These are phyloP conservation scores for Nemania abortiva DNA, from an alignment of 2,329 filamentous ascomycete genomes.

Conservation along the genomic window DNA sequence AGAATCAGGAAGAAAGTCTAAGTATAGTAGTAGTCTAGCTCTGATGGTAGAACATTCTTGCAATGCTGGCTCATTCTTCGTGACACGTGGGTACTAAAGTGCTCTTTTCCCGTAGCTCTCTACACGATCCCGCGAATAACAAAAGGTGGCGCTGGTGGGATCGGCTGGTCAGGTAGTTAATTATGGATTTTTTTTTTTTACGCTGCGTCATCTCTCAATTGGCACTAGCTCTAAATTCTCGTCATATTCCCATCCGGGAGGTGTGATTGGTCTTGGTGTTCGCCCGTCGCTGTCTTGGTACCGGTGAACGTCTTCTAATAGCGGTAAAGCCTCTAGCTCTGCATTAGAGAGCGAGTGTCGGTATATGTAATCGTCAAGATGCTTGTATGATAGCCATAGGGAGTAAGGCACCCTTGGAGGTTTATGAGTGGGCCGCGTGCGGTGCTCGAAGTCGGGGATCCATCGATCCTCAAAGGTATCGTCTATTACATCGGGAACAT, in stretches of 20 bases:
- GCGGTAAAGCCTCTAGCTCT: slow-evolving; percentile 21
- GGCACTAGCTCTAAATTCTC: slow-evolving; percentile 28
- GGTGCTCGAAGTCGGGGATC: slow-evolving; percentile 33
- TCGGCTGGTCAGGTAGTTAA: too few species aligned
- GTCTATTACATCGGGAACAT: slow-evolving; percentile 2
- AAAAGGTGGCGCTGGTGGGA: too few species aligned
- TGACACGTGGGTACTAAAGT: background rate
- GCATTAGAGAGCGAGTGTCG: slow-evolving; percentile 25
- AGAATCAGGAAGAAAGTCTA: background rate
- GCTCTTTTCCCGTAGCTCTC: background rate
- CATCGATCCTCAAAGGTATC: slow-evolving; percentile 8
- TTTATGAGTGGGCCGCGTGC: background rate
- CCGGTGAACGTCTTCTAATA: slow-evolving; percentile 28
- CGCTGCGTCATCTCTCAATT: background rate
- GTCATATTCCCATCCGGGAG: slow-evolving; percentile 27
- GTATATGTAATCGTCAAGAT: slow-evolving; percentile 31
- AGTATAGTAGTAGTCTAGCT: background rate
- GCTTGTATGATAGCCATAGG: slow-evolving; percentile 31
- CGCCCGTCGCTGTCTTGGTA: slow-evolving; percentile 32
- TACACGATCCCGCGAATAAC: background rate
- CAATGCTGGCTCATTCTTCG: background rate
- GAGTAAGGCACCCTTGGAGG: slow-evolving; percentile 1
- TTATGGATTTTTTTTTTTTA: too few species aligned
- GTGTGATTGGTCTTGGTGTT: slow-evolving; percentile 15
- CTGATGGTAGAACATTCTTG: background rate